Evolutionary conservation across 805 yeast species (phyloP).

Genomic region (Candida gorgasii): DNA sequence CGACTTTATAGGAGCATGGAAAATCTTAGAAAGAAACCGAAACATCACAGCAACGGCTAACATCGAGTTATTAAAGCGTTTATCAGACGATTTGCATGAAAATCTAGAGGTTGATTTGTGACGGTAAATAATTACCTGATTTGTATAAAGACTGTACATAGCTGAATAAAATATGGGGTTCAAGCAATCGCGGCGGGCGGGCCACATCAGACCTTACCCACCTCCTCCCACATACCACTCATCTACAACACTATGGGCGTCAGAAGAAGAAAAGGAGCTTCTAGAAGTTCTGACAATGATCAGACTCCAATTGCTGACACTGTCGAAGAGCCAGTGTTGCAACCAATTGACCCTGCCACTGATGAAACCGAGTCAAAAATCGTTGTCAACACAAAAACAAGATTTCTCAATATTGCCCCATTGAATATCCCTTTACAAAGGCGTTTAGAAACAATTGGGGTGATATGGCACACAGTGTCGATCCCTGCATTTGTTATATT

Average conservation of each 20-base stretch:
- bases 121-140: constrained; percentile 1
- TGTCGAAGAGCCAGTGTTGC: neutral
- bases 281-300: neutral
- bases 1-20: constrained; percentile 41
- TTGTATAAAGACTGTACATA: constrained; percentile 8
- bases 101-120: neutral
- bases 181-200: constrained; percentile 6
- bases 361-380: constrained; percentile 6
- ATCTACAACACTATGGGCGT: constrained; percentile 3
- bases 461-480: constrained; percentile 72
- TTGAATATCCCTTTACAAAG: constrained; percentile 54
- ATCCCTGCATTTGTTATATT: constrained; percentile 59
- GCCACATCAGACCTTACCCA: too few species aligned
- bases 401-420: constrained; percentile 50
- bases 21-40: constrained; percentile 17
- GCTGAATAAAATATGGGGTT: neutral
- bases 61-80: neutral
- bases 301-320: neutral
- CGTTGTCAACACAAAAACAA: constrained; percentile 8
- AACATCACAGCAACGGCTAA: neutral
- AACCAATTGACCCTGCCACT: neutral
- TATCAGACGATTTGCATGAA: neutral
- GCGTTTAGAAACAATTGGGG: constrained; percentile 65
- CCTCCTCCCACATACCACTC: neutral
- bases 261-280: neutral